phyloP scores from a whole-genome alignment of 2,329 filamentous ascomycete genomes.

The Lecanosticta acicola region DNA sequence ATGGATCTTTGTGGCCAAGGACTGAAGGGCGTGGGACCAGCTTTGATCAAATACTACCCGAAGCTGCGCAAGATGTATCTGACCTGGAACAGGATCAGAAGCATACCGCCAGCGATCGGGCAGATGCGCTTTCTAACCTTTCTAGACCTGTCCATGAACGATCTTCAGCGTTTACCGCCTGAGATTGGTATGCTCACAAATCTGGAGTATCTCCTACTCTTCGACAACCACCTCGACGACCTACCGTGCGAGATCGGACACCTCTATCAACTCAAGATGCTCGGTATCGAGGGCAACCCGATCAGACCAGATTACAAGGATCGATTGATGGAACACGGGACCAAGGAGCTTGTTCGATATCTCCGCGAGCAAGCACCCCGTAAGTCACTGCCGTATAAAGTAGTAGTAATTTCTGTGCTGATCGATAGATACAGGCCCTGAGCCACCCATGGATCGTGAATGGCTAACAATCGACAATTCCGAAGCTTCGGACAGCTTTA shows the following conservation, averaged over 20 bases:
- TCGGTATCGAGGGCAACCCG: conserved; percentile 90
- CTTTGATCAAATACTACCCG: conserved; percentile 72
- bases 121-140: conserved; percentile 73
- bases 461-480: conserved; percentile 67
- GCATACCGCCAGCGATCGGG: conserved; percentile 75
- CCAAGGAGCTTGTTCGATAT: conserved; percentile 73
- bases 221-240: conserved; percentile 80
- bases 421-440: conserved; percentile 54
- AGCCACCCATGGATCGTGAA: conserved; percentile 69
- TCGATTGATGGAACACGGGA: conserved; percentile 80
- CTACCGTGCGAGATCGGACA: conserved; percentile 85
- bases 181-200: conserved; percentile 97
- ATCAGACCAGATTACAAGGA: conserved; percentile 67
- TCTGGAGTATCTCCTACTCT: conserved; percentile 75
- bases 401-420: neutral
- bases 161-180: conserved; percentile 71
- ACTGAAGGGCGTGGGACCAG: conserved; percentile 70
- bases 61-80: conserved; percentile 92
- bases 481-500: conserved; percentile 59
- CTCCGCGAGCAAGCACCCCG: conserved; percentile 80
- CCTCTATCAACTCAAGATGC: conserved; percentile 77
- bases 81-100: conserved; percentile 81
- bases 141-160: conserved; percentile 84
- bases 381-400: conserved; percentile 43
- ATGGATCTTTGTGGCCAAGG: conserved; percentile 96